Conservation (phyloP, 306 rosid genomes). For the Hippophae gyantsensis region DNA sequence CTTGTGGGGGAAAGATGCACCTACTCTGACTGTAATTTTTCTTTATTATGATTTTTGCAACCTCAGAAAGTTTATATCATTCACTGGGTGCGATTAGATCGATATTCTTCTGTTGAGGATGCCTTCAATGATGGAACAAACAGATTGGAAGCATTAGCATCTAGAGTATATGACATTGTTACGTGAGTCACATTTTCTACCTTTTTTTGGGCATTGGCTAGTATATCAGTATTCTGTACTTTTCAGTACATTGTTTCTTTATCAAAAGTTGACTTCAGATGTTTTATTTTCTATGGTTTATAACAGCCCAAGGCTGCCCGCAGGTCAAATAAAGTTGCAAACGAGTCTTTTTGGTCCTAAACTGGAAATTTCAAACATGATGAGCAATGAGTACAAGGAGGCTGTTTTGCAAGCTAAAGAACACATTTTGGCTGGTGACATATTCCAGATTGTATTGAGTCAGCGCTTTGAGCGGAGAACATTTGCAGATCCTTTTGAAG, state of each 20-base stretch:
- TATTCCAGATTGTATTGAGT: conserved; percentile 90
- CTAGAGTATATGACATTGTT: conserved; percentile 40
- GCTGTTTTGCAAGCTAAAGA: conserved; percentile 86
- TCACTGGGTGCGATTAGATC: conserved; percentile 28
- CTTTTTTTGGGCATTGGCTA: neutral
- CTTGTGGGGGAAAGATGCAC: neutral
- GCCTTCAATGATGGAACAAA: conserved; percentile 23
- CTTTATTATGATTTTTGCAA: conserved; percentile 1
- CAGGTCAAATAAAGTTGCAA: conserved; percentile 64
- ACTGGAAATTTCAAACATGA: conserved; percentile 66
- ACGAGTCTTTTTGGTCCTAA: conserved; percentile 66
- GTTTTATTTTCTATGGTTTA: conserved; percentile 23
- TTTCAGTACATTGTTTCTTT: neutral
- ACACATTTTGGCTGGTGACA: conserved; percentile 91
- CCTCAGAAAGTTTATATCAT: conserved; percentile 60
- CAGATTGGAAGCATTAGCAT: conserved; percentile 18
- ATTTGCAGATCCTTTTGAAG: conserved; percentile 94
- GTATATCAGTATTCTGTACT: neutral
- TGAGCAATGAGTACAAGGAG: conserved; percentile 67
- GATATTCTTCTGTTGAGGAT: conserved; percentile 25
- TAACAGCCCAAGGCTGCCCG: conserved; percentile 86
- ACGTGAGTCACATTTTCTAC: conserved; percentile 45
- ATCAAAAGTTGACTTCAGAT: conserved; percentile 14
- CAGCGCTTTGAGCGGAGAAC: conserved; percentile 92
- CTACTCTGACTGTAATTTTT: conserved; percentile 1